Conservation (phyloP, 805 yeast genomes). For the Nakazawaea molendinolei region DNA sequence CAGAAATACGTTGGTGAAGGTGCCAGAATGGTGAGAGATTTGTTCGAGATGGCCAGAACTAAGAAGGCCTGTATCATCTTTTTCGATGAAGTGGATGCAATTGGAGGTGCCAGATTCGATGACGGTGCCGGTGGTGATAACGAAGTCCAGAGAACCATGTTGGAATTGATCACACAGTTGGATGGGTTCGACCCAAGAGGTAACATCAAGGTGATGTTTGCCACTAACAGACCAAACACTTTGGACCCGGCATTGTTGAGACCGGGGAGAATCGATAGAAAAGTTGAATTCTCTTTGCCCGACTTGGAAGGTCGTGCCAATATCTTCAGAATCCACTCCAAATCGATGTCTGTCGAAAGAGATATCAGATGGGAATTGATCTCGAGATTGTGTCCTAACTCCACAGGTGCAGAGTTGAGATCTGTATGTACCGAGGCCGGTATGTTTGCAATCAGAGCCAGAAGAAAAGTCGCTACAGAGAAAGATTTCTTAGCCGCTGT, state of each 20-base stretch:
- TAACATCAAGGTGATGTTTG: constrained; percentile 98
- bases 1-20: constrained; percentile 99
- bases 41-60: constrained; percentile 98
- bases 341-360: constrained; percentile 96
- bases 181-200: constrained; percentile 99
- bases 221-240: constrained; percentile 97
- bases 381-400: constrained; percentile 94
- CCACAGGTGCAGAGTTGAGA: constrained; percentile 97
- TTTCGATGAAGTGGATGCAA: constrained; percentile 97
- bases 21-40: constrained; percentile 98
- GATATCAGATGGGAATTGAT: constrained; percentile 98
- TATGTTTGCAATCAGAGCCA: constrained; percentile 97
- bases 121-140: constrained; percentile 99
- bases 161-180: constrained; percentile 93
- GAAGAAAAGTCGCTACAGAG: constrained; percentile 97
- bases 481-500: constrained; percentile 97
- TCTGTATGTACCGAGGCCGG: constrained; percentile 99
- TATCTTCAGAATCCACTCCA: constrained; percentile 93
- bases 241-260: constrained; percentile 95
- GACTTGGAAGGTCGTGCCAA: constrained; percentile 98
- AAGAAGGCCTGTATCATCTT: constrained; percentile 97
- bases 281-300: constrained; percentile 94
- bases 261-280: constrained; percentile 98
- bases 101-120: constrained; percentile 99
- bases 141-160: constrained; percentile 98